phyloP scores from a whole-genome alignment of 345 rosid genomes.

The Carallia pectinifolia region DNA sequence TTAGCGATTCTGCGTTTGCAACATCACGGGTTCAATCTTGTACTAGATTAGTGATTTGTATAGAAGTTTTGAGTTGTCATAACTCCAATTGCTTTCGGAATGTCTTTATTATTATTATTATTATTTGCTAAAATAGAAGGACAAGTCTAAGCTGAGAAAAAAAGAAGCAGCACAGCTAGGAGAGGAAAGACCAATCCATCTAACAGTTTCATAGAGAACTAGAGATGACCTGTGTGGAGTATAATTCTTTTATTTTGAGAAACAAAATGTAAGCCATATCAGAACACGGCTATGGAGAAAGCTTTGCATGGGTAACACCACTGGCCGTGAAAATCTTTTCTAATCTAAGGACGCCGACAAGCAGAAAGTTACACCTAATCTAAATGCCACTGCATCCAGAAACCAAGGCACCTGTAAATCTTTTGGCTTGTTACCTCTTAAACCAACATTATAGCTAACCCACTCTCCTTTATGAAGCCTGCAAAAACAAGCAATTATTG shows the following conservation, averaged over 20 bases:
- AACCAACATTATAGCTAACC: constrained; percentile 2
- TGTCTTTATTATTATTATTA: background rate
- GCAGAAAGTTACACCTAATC: background rate
- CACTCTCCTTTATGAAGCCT: constrained; percentile 16
- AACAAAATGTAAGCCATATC: no score
- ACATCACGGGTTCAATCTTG: constrained; percentile 9
- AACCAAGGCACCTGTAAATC: background rate
- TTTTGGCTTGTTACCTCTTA: background rate
- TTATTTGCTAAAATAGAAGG: background rate
- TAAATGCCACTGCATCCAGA: background rate
- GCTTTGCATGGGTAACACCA: no score
- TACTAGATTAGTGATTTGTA: constrained; percentile 34
- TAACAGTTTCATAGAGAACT: no score
- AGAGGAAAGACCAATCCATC: no score
- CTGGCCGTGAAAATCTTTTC: no score
- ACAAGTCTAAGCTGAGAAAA: background rate
- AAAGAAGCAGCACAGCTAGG: background rate
- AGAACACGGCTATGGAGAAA: no score
- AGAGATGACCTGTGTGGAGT: no score
- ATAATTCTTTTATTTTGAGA: no score
- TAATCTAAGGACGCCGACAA: background rate
- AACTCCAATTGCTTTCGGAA: constrained; percentile 1
- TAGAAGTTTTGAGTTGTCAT: constrained; percentile 32
- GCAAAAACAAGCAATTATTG: background rate
- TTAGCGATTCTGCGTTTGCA: constrained; percentile 4